These are phyloP conservation scores for Fusarium dlaminii DNA, from an alignment of 2,329 filamentous ascomycete species.

Conservation along the genomic window DNA sequence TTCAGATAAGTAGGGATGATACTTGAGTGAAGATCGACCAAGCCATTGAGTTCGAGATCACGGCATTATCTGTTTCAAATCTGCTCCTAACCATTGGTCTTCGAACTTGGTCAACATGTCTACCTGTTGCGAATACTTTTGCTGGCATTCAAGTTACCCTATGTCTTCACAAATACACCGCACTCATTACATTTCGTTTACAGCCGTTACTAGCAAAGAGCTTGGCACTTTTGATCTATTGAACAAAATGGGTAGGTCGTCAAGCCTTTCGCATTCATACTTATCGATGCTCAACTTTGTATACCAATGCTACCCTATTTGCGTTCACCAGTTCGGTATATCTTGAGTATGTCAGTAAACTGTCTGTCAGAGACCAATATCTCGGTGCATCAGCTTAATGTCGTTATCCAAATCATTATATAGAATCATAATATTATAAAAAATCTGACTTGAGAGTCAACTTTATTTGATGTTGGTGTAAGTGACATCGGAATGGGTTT, in stretches of 20 bases:
- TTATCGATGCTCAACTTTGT: background rate
- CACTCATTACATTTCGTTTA: background rate
- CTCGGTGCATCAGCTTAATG: background rate
- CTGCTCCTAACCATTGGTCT: background rate
- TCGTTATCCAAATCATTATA: background rate
- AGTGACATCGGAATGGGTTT: background rate
- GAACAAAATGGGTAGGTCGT: background rate
- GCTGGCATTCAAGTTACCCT: background rate
- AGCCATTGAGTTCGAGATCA: background rate
- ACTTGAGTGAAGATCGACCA: background rate
- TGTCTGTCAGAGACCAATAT: background rate
- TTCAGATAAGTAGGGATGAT: background rate
- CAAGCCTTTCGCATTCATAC: background rate
- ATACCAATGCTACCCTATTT: background rate
- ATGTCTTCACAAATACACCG: background rate
- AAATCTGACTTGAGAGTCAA: background rate
- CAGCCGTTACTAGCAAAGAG: too few relatives aligned
- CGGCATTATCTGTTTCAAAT: background rate
- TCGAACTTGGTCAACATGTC: background rate
- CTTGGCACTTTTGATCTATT: background rate
- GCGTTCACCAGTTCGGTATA: background rate
- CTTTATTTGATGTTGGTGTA: background rate
- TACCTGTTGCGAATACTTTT: background rate
- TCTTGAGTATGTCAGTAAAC: background rate
- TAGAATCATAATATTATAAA: background rate